These are phyloP conservation scores for Climacium dendroides DNA, from an alignment of 225 moss, liverwort and hornwort species.

Conservation along the genomic window DNA sequence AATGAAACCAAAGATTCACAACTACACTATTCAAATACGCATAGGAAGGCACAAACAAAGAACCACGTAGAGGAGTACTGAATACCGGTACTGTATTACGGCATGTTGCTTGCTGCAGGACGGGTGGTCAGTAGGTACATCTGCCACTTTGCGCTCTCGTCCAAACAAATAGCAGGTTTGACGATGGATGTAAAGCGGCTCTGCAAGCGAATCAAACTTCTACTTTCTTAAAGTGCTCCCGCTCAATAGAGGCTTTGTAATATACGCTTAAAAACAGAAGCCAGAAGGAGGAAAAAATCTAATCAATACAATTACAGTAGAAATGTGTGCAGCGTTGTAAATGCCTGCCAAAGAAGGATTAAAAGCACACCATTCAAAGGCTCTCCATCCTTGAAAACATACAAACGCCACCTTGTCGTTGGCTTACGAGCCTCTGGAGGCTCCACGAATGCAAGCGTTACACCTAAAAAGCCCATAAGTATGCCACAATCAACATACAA, in stretches of 20 bases:
- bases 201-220: slow-evolving; percentile 24
- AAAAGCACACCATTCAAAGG: slow-evolving; percentile 61
- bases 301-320: neutral
- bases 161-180: slow-evolving; percentile 99
- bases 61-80: neutral
- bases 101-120: slow-evolving; percentile 99
- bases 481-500: neutral
- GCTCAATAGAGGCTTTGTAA: neutral
- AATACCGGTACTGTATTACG: slow-evolving; percentile 91
- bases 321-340: neutral
- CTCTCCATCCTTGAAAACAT: slow-evolving; percentile 98
- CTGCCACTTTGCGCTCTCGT: slow-evolving; percentile 90
- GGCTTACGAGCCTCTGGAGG: slow-evolving; percentile 98
- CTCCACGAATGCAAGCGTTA: slow-evolving; percentile 86
- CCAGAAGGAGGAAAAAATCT: neutral
- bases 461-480: slow-evolving; percentile 39
- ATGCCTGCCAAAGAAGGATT: neutral
- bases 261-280: neutral
- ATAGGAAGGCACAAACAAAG: neutral
- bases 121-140: slow-evolving; percentile 94
- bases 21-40: neutral
- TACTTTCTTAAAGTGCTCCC: neutral
- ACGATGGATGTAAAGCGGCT: slow-evolving; percentile 96
- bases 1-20: neutral
- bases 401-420: slow-evolving; percentile 84